Percentiles rank a stretch among this genome's conserved stretches.
Evolutionary conservation across 2,329 filamentous ascomycete species (phyloP).

Genomic region (Colletotrichum lupini): DNA sequence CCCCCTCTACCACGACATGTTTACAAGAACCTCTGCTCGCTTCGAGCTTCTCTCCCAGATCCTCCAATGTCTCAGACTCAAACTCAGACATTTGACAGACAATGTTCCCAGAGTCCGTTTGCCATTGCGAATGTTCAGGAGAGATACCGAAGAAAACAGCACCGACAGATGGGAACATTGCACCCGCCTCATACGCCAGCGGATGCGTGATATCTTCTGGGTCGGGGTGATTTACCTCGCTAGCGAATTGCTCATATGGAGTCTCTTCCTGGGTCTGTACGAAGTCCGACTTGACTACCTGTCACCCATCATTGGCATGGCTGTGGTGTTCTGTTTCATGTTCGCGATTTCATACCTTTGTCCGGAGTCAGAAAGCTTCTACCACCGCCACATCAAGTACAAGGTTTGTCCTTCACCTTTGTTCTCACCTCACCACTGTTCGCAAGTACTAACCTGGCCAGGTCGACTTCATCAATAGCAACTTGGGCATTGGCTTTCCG

Average conservation of each 20-base stretch:
- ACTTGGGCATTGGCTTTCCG: slow-evolving; percentile 63
- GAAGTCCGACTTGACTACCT: slow-evolving; percentile 53
- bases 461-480: slow-evolving; percentile 62
- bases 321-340: slow-evolving; percentile 50
- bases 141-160: not conserved
- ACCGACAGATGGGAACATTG: slow-evolving; percentile 2
- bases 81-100: slow-evolving; percentile 35
- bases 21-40: slow-evolving; percentile 1
- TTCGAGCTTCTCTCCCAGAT: slow-evolving; percentile 34
- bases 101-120: slow-evolving; percentile 6
- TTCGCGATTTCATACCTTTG: slow-evolving; percentile 38
- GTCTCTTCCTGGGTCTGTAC: slow-evolving; percentile 50
- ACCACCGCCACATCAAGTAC: slow-evolving; percentile 45
- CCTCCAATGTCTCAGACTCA: slow-evolving; percentile 41
- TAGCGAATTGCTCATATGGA: slow-evolving; percentile 59
- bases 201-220: slow-evolving; percentile 42
- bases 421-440: not conserved
- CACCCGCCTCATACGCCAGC: not conserved
- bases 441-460: slow-evolving; percentile 38
- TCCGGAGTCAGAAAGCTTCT: slow-evolving; percentile 40
- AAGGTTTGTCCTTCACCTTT: slow-evolving; percentile 42
- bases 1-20: slow-evolving; percentile 10
- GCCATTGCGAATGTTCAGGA: slow-evolving; percentile 22
- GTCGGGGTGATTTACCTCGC: slow-evolving; percentile 51
- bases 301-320: slow-evolving; percentile 60